A percentile compares a stretch with the other conserved stretches of the same genome.
Evolutionary conservation across 1,284 basidiomycete genomes (phyloP).

Genomic region (Tilletia horrida): DNA sequence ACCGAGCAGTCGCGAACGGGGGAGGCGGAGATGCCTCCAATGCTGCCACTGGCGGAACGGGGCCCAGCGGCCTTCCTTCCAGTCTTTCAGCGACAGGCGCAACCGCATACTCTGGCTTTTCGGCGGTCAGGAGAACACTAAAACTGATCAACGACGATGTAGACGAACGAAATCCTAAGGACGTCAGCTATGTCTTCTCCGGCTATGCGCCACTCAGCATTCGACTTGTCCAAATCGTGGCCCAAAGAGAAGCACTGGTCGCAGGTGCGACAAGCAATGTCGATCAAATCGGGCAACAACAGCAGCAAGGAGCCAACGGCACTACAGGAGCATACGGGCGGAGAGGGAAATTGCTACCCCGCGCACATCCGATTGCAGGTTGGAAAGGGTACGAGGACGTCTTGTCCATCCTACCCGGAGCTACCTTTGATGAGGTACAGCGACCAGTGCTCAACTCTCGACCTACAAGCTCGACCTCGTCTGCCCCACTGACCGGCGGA

Average conservation of each 20-base stretch:
- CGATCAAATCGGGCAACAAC: neutral
- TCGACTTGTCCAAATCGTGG: slow-evolving; percentile 84
- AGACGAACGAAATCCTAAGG: slow-evolving; percentile 70
- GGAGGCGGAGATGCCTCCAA: slow-evolving; percentile 10
- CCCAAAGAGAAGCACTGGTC: slow-evolving; percentile 81
- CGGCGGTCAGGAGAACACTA: slow-evolving; percentile 73
- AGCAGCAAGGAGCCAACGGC: neutral
- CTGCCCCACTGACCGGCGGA: neutral
- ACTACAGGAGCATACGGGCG: neutral
- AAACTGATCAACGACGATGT: slow-evolving; percentile 85
- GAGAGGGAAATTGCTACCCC: slow-evolving; percentile 39
- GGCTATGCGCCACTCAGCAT: slow-evolving; percentile 92
- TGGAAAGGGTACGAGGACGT: slow-evolving; percentile 97
- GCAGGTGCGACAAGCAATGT: slow-evolving; percentile 20
- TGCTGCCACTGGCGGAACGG: neutral
- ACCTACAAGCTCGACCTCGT: slow-evolving; percentile 13
- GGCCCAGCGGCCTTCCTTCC: neutral
- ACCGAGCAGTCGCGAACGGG: slow-evolving; percentile 17
- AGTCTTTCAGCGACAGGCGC: slow-evolving; percentile 4
- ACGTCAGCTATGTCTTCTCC: slow-evolving; percentile 92
- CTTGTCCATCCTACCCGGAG: slow-evolving; percentile 73
- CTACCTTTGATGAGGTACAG: slow-evolving; percentile 76
- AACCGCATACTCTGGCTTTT: slow-evolving; percentile 61
- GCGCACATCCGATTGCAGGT: slow-evolving; percentile 82
- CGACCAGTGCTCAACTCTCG: slow-evolving; percentile 18